Evolutionary conservation across 1,139 yeast genomes (phyloP), one percentile per base, ranked within the genome.

Genomic region (Lodderomyces elongisporus): DNA sequence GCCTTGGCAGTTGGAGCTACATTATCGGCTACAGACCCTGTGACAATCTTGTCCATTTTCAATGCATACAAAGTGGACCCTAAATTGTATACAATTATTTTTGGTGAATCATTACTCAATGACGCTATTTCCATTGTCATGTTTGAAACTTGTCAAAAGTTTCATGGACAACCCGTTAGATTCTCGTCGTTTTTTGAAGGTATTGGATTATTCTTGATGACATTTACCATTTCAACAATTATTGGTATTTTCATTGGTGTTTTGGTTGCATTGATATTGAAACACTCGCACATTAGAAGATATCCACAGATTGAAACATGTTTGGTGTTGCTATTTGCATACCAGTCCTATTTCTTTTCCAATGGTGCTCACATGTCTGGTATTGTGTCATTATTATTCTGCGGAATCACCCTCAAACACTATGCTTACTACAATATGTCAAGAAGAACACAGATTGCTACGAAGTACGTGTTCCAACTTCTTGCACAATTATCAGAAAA

Each of bases 311-410:
- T 91, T 48, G 99, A 93, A 64, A 85, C 96, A 14, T 91, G 98
- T 56, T 60, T 93, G 42, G 95, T 93, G 17, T 64, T 91, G 33
- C 63, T 93, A 44, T 82, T 89, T 56, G 96, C 98, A 6, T 93
- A 93, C 54, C 95, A 89, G 47, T 85, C 97, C 0, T 93, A 93
- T 56, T 93, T 93, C 66, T 91, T 93, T 59, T 89, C 97, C 31
- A 93, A 91, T 54, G 99, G 98, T 28, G 93, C 98, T 47, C 98
- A 93, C 56, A 91, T 91, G 98, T 88, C 96, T 5, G 99, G 99
- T 31, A 93, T 91, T 48, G 99, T 93, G 5, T 87, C 96, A 2
- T 68, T 93, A 43, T 64, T 93, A 44, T 93, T 93, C 62, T 91
- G 97, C 56, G 98, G 98, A 35, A 89, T 93, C 42, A 91, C 98